phyloP scores from a whole-genome alignment of 2,329 filamentous ascomycete species.

The Pseudocercospora vitis region DNA sequence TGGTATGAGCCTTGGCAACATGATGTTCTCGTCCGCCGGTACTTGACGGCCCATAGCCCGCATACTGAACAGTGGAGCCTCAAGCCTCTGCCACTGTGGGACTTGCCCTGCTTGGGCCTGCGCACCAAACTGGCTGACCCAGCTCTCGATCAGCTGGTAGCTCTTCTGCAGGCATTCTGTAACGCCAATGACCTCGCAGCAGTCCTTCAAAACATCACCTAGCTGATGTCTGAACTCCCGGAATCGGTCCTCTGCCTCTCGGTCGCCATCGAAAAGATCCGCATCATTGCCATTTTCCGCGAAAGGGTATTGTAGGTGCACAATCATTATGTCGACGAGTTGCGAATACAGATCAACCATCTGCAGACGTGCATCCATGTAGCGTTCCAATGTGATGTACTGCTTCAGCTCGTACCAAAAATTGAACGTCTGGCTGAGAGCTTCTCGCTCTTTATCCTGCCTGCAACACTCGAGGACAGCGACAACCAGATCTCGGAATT shows the following conservation, averaged over 20 bases:
- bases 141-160: conserved; percentile 78
- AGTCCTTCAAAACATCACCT: conserved; percentile 96
- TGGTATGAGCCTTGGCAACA: conserved; percentile 88
- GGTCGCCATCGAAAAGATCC: conserved; percentile 92
- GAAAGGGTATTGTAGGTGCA: conserved; percentile 81
- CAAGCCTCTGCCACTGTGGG: conserved; percentile 93
- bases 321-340: conserved; percentile 89
- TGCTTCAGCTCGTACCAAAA: conserved; percentile 99
- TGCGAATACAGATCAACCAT: conserved; percentile 81
- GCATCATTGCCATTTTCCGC: conserved; percentile 67
- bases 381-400: conserved; percentile 86
- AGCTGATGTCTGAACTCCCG: conserved; percentile 94
- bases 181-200: conserved; percentile 92
- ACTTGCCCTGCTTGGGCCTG: conserved; percentile 73
- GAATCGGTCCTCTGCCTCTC: conserved; percentile 95
- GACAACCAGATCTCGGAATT: conserved; percentile 84
- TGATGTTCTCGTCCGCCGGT: conserved; percentile 78
- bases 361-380: conserved; percentile 75
- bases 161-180: conserved; percentile 89
- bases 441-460: conserved; percentile 83
- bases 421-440: conserved; percentile 88
- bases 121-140: conserved; percentile 79
- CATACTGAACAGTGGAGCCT: conserved; percentile 92
- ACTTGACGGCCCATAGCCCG: conserved; percentile 97
- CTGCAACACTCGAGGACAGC: conserved; percentile 88